Percentiles rank a stretch among this genome's conserved stretches.
Conservation (phyloP, 371 early-diverging fungal genomes). For the Cokeromyces recurvatus region DNA sequence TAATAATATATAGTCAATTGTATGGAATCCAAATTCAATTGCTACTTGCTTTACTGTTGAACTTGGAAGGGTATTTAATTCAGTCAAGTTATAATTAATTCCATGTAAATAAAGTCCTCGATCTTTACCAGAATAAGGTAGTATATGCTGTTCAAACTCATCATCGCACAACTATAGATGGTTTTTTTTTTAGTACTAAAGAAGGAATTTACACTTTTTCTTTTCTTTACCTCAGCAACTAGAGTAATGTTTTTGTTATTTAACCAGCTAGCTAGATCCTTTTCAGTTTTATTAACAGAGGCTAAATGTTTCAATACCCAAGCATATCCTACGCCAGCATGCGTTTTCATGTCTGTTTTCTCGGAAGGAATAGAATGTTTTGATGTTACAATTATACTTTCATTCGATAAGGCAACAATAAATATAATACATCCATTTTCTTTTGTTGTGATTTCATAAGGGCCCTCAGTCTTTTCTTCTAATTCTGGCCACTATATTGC, state of each 20-base stretch:
- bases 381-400: constrained; percentile 78
- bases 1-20: constrained; percentile 41
- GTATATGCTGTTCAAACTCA: constrained; percentile 90
- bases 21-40: constrained; percentile 69
- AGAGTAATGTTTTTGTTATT: constrained; percentile 71
- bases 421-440: constrained; percentile 97
- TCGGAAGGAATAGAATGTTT: constrained; percentile 66
- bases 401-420: constrained; percentile 60
- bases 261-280: constrained; percentile 75
- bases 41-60: constrained; percentile 61
- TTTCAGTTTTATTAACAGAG: constrained; percentile 42
- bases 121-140: constrained; percentile 73
- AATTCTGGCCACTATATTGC: constrained; percentile 52
- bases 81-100: constrained; percentile 74
- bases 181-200: too few relatives aligned
- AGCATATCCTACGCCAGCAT: constrained; percentile 64
- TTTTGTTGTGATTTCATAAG: constrained; percentile 90
- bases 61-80: constrained; percentile 69
- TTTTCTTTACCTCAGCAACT: constrained; percentile 77
- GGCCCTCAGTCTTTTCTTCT: constrained; percentile 62
- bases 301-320: constrained; percentile 76
- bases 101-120: constrained; percentile 93
- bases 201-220: too few relatives aligned
- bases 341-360: constrained; percentile 27
- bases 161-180: constrained; percentile 81